These are phyloP conservation scores for Ananas comosus DNA, from an alignment of 176 grass and related monocot genomes.

Conservation along the genomic window DNA sequence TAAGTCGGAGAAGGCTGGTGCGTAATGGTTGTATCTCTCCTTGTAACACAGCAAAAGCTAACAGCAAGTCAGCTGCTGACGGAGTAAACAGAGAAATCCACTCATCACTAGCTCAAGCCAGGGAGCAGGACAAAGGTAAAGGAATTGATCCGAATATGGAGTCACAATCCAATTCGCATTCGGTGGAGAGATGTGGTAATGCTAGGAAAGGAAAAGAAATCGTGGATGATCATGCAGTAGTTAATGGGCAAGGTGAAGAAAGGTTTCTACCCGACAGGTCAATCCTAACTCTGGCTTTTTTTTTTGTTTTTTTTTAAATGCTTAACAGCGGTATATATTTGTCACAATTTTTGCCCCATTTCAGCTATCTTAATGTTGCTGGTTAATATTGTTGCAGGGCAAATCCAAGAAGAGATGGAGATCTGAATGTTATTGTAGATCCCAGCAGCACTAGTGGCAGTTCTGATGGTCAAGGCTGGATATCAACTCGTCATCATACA, in stretches of 20 bases:
- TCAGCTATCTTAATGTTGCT: background rate
- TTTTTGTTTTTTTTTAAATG: background rate
- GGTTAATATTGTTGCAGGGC: slow-evolving; percentile 11
- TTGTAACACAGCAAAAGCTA: slow-evolving; percentile 20
- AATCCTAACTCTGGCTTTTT: background rate
- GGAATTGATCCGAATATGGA: background rate
- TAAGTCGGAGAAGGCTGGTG: slow-evolving; percentile 28
- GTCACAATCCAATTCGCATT: slow-evolving; percentile 17
- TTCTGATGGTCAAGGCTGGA: slow-evolving; percentile 27
- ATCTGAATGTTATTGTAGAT: slow-evolving; percentile 17
- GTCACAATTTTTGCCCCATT: background rate
- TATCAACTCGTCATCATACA: slow-evolving; percentile 32
- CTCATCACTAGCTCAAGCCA: background rate
- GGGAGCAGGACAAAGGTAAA: background rate
- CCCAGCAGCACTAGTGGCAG: slow-evolving; percentile 4
- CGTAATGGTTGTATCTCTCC: slow-evolving; percentile 35
- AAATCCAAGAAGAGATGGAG: slow-evolving; percentile 16
- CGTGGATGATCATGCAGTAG: slow-evolving; percentile 10
- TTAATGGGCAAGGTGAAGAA: slow-evolving; percentile 14
- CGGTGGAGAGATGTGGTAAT: slow-evolving; percentile 4
- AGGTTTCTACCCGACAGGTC: background rate
- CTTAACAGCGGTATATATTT: too few relatives aligned
- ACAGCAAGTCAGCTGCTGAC: background rate
- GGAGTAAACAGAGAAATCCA: background rate
- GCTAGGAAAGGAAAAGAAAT: slow-evolving; percentile 37